phyloP scores from a whole-genome alignment of 306 rosid genomes.

The Vigna hirtella region DNA sequence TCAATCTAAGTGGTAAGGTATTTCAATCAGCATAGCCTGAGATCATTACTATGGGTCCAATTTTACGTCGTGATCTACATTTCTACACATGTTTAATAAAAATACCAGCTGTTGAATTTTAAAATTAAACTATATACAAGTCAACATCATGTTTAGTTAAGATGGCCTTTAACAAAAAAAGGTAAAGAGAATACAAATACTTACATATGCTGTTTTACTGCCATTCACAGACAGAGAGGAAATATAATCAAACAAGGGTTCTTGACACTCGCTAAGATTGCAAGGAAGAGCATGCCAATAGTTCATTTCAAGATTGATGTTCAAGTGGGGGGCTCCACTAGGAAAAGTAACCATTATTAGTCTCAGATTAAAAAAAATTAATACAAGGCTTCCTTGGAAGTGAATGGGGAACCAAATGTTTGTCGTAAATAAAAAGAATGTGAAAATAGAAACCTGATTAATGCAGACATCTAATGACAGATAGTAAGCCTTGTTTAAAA shows the following conservation, averaged over 20 bases:
- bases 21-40: neutral
- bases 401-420: constrained; percentile 1
- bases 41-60: neutral
- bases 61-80: neutral
- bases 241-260: constrained; percentile 68
- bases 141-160: neutral
- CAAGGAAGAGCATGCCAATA: constrained; percentile 93
- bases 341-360: constrained; percentile 41
- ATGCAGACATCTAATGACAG: neutral
- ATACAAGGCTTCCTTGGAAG: constrained; percentile 34
- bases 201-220: constrained; percentile 72
- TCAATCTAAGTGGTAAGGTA: neutral
- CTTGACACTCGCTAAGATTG: constrained; percentile 85
- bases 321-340: constrained; percentile 89
- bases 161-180: constrained; percentile 11
- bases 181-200: constrained; percentile 25
- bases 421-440: neutral
- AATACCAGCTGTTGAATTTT: neutral
- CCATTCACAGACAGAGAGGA: constrained; percentile 70
- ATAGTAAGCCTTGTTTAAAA: constrained; percentile 24
- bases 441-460: constrained; percentile 4
- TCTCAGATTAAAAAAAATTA: constrained; percentile 17
- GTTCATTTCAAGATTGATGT: constrained; percentile 85
- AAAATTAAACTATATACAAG: neutral
- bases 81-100: neutral